Conservation (phyloP, 139 green algal species). For the Picochlorum sp. region DNA sequence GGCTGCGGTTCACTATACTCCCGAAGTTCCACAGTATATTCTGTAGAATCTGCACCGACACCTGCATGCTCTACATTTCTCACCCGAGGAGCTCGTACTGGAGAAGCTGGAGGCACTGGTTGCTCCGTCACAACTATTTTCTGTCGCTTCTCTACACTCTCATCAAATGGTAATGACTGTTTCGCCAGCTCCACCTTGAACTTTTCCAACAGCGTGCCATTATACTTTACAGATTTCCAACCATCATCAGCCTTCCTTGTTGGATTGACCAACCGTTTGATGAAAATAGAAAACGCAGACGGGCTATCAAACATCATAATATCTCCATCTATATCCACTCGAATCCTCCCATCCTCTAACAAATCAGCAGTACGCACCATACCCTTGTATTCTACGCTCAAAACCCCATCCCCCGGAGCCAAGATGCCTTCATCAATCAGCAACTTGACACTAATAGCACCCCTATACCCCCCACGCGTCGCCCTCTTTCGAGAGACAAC, state of each 20-base stretch:
- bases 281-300: constrained; percentile 70
- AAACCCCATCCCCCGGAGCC: constrained; percentile 47
- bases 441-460: constrained; percentile 47
- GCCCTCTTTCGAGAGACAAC: not conserved
- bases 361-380: constrained; percentile 42
- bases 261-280: constrained; percentile 75
- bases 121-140: not conserved
- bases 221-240: constrained; percentile 68
- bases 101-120: not conserved
- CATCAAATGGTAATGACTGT: not conserved
- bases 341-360: constrained; percentile 54
- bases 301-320: constrained; percentile 59
- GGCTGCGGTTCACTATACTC: constrained; percentile 47
- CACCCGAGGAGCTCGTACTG: not conserved
- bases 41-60: constrained; percentile 22
- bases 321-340: constrained; percentile 10
- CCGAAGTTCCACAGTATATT: constrained; percentile 37
- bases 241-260: constrained; percentile 78
- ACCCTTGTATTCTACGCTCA: constrained; percentile 75
- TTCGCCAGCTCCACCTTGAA: constrained; percentile 46
- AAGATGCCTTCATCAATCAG: constrained; percentile 68
- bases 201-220: constrained; percentile 40
- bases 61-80: constrained; percentile 11
- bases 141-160: not conserved
- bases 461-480: not conserved